Evolutionary conservation across 208 protist genomes (phyloP), one percentile per base, ranked within the genome.

Genomic region (Leishmania martiniquensis): DNA sequence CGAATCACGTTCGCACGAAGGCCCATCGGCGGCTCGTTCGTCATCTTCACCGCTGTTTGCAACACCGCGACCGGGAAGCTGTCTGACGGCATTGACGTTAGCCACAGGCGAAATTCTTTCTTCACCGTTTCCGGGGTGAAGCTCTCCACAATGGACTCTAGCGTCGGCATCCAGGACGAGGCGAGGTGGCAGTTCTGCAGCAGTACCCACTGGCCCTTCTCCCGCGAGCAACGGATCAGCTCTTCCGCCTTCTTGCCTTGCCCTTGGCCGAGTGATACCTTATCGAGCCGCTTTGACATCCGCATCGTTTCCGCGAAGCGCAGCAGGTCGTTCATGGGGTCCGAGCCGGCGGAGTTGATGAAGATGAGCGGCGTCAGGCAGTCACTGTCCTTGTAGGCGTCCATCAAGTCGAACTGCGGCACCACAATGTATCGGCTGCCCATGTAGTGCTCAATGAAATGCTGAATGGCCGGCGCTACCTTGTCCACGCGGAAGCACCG

Each of bases 1-100:
- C 97, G 88, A 25, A 96, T 94, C 67, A 99, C 86, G 84, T 99
- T 99, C 5, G 98, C 93, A 55, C 98, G 94, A 54, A 99, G 86
- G 17, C 98, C 98, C 90, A 98, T 98, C 39, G 99, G 99, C n/a
- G 99, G 99, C 88, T 99, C 99, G 84, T 99, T 99, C 34, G 99
- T 99, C 95, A 99, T 99, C 91, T 99, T 99, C 72, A 99, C 93
- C 32, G 97, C 89, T 63, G 97, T 98, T 84, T 99, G 98, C 84
- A 99, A 87, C 78, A 99, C 98, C 10, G 97, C 84, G 29, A 99
- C 98, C n/a, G 99, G 99, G 91, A 99, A 99, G 20, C 84, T 89
- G 32, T 85, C 62, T 25, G 94, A 97, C 17, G 99, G 99, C 97
- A 99, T 99, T 29, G 97, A 98, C 22, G 99, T 99, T 20, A 99